These are phyloP conservation scores for Acer saccharum DNA, from an alignment of 345 rosid species.

Conservation along the genomic window DNA sequence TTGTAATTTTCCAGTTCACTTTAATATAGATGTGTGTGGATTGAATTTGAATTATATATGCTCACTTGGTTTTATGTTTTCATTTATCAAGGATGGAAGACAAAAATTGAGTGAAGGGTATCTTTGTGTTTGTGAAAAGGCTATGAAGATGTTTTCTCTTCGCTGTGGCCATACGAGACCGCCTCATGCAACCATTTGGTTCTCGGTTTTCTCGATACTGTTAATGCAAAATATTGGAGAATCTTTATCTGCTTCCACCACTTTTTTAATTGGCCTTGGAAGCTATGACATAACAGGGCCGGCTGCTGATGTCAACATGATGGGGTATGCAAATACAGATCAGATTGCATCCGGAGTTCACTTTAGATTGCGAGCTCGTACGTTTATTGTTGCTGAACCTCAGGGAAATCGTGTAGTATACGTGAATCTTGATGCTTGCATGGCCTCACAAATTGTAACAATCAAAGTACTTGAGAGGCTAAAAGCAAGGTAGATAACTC, in stretches of 20 bases:
- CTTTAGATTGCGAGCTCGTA: slow-evolving; percentile 66
- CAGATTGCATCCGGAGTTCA: slow-evolving; percentile 72
- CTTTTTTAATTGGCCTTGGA: slow-evolving; percentile 66
- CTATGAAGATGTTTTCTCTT: slow-evolving; percentile 19
- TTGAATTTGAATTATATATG: slow-evolving; percentile 1
- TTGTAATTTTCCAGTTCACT: no score
- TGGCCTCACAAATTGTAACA: slow-evolving; percentile 72
- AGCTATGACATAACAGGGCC: slow-evolving; percentile 86
- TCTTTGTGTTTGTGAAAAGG: neutral
- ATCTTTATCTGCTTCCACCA: slow-evolving; percentile 40
- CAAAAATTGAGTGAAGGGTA: neutral
- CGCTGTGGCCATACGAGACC: slow-evolving; percentile 3
- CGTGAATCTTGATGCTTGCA: slow-evolving; percentile 82
- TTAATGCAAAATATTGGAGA: slow-evolving; percentile 25
- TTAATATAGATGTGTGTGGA: no score
- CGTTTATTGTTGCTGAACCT: slow-evolving; percentile 68
- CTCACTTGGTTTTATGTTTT: neutral
- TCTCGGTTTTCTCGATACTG: slow-evolving; percentile 22
- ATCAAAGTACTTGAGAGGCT: slow-evolving; percentile 69
- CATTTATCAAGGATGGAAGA: neutral
- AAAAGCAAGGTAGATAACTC: slow-evolving; percentile 55
- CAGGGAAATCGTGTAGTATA: slow-evolving; percentile 56
- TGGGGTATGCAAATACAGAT: slow-evolving; percentile 67
- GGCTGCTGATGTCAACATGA: slow-evolving; percentile 83
- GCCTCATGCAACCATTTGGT: slow-evolving; percentile 14